Percentiles rank a stretch among this genome's conserved stretches.
Evolutionary conservation across 768 basidiomycete genomes (phyloP).

Genomic region (Macrolepiota dolichaula): DNA sequence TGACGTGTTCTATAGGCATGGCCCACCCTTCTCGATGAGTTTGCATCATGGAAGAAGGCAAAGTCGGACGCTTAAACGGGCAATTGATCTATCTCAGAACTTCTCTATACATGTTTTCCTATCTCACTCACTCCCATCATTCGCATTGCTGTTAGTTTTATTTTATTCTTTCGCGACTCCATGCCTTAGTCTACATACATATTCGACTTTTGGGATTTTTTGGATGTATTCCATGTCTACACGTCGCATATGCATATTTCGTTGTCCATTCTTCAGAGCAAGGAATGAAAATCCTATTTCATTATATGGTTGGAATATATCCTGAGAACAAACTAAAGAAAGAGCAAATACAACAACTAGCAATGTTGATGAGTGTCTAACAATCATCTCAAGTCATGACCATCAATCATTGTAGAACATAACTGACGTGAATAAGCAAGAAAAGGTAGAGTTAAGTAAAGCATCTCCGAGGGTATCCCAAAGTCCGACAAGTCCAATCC

Average conservation of each 20-base stretch:
- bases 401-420: background rate
- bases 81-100: background rate
- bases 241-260: background rate
- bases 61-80: background rate
- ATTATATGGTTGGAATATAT: background rate
- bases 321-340: background rate
- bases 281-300: background rate
- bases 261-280: background rate
- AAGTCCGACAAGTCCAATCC: background rate
- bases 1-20: slow-evolving; percentile 54
- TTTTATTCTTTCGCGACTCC: background rate
- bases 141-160: background rate
- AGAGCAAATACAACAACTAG: slow-evolving; percentile 7
- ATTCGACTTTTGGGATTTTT: background rate
- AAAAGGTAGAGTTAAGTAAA: background rate
- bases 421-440: background rate
- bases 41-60: slow-evolving; percentile 62
- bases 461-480: background rate
- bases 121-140: background rate
- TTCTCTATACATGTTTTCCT: background rate
- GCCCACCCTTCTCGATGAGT: slow-evolving; percentile 81
- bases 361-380: background rate
- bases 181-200: background rate
- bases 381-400: background rate
- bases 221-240: background rate